phyloP scores from a whole-genome alignment of 306 rosid species.

The Pyrus pyrifolia region DNA sequence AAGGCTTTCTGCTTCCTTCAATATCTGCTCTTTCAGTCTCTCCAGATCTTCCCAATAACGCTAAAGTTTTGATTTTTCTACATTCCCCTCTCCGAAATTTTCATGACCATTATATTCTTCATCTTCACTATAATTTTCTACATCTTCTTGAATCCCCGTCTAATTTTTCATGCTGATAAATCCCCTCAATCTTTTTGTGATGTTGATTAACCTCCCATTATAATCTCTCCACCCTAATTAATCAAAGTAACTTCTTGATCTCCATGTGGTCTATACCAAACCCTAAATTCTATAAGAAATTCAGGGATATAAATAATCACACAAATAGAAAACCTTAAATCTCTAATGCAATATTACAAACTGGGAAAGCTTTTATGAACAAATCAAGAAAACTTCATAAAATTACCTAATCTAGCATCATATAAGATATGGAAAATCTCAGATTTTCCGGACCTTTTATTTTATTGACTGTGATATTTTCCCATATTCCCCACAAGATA shows the following conservation, averaged over 20 bases:
- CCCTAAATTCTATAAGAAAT: neutral
- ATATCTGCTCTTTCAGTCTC: neutral
- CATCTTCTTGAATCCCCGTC: neutral
- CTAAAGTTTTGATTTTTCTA: neutral
- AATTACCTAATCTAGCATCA: neutral
- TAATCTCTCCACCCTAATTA: neutral
- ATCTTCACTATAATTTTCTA: neutral
- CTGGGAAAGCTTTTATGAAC: neutral
- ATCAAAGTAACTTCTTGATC: neutral
- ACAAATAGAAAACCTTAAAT: neutral
- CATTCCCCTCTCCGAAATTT: neutral
- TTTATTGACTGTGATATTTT: neutral
- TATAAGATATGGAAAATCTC: neutral
- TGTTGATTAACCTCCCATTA: neutral
- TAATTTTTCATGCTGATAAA: conserved; percentile 2
- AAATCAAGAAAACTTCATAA: neutral
- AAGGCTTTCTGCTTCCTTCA: neutral
- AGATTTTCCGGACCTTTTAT: neutral
- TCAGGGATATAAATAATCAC: neutral
- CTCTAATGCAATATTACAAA: neutral
- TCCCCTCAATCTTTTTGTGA: neutral
- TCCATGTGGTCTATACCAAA: neutral
- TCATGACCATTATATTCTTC: neutral
- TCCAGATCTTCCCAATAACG: neutral
- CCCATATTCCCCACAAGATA: neutral